Evolutionary conservation across 305 asterid species (phyloP).

Genomic region (Solanum hybrid): DNA sequence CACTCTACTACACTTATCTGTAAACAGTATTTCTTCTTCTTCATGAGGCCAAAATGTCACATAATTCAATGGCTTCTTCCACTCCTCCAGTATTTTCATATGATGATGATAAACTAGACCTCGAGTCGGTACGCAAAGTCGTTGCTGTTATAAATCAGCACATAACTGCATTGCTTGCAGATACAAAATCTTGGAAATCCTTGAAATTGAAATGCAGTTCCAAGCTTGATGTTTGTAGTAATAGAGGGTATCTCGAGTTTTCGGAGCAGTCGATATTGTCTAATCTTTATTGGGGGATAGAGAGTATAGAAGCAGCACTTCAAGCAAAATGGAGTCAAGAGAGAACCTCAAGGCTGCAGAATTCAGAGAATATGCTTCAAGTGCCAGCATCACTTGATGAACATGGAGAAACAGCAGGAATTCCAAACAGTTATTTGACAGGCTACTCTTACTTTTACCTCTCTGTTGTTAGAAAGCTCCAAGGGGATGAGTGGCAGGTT

Average conservation of each 20-base stretch:
- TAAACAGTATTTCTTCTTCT: constrained; percentile 6
- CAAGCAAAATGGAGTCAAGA: constrained; percentile 18
- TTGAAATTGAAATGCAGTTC: constrained; percentile 49
- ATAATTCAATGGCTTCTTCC: constrained; percentile 37
- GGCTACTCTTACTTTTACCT: constrained; percentile 65
- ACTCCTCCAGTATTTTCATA: constrained; percentile 13
- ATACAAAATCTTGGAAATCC: constrained; percentile 23
- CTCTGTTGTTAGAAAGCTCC: constrained; percentile 36
- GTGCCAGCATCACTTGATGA: constrained; percentile 69
- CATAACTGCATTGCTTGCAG: constrained; percentile 29
- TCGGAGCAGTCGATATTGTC: constrained; percentile 74
- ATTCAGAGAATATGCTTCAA: constrained; percentile 76
- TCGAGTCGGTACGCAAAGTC: constrained; percentile 36
- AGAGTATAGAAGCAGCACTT: constrained; percentile 34
- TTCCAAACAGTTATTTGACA: constrained; percentile 35
- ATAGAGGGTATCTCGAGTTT: constrained; percentile 49
- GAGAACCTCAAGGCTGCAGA: constrained; percentile 25
- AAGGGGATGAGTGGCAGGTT: constrained; percentile 53
- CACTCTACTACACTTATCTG: constrained; percentile 3
- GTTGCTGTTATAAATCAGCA: constrained; percentile 34
- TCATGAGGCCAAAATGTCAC: constrained; percentile 19
- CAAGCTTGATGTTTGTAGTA: constrained; percentile 33
- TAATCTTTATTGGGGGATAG: constrained; percentile 73
- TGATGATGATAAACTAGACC: constrained; percentile 33
- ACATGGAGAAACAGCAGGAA: constrained; percentile 51